These are phyloP conservation scores for Trichophaea hybrida DNA, from an alignment of 2,329 filamentous ascomycete species.

Conservation along the genomic window DNA sequence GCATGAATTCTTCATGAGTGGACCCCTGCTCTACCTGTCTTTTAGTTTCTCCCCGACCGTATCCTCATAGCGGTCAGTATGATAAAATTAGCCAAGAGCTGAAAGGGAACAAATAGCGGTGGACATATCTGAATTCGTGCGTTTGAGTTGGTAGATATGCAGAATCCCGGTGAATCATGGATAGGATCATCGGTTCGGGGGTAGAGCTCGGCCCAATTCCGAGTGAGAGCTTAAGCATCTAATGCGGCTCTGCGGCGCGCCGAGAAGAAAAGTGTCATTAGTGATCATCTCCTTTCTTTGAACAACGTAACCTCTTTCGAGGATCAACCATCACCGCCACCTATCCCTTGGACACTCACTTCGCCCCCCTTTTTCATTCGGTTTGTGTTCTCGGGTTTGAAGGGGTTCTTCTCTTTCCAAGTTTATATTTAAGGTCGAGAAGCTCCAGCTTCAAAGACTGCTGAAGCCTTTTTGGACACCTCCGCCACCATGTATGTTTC, in stretches of 20 bases:
- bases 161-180: too few relatives aligned
- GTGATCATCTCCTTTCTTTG: not conserved
- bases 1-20: too few relatives aligned
- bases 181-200: too few relatives aligned
- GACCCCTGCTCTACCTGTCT: too few relatives aligned
- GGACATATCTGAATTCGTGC: too few relatives aligned
- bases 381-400: not conserved
- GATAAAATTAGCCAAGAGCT: too few relatives aligned
- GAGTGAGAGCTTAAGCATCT: not conserved
- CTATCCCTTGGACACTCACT: too few relatives aligned
- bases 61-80: too few relatives aligned
- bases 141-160: too few relatives aligned
- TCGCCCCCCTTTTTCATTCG: not conserved
- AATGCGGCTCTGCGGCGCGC: not conserved
- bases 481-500: conserved; percentile 1
- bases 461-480: not conserved
- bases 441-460: not conserved
- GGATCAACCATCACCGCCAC: not conserved
- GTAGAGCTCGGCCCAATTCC: too few relatives aligned
- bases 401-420: not conserved
- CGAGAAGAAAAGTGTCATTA: not conserved
- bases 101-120: too few relatives aligned
- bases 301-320: not conserved
- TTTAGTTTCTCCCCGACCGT: too few relatives aligned
- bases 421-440: not conserved